Evolutionary conservation across 257 asterid genomes (phyloP).

Genomic region (Nicotiana knightiana): DNA sequence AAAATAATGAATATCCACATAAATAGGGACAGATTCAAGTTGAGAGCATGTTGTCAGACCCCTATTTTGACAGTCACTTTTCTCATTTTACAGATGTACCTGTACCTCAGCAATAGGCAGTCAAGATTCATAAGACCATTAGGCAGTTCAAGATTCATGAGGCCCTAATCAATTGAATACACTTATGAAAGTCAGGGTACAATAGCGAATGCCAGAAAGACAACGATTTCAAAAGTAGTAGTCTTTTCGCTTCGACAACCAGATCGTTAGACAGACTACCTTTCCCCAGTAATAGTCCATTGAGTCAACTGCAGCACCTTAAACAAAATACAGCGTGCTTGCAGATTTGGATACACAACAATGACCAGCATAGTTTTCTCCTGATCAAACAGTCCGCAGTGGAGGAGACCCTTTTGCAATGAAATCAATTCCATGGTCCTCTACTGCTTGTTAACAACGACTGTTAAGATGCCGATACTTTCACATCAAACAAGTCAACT

Average conservation of each 20-base stretch:
- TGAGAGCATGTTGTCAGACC: not conserved
- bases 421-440: too few relatives aligned
- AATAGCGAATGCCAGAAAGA: not conserved
- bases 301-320: conserved; percentile 5
- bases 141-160: too few relatives aligned
- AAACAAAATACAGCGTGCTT: not conserved
- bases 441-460: too few relatives aligned
- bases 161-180: not conserved
- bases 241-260: not conserved
- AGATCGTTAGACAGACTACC: not conserved
- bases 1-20: too few relatives aligned
- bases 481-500: not conserved
- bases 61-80: not conserved
- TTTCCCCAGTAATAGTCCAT: not conserved
- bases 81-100: not conserved
- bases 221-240: not conserved
- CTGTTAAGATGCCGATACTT: too few relatives aligned
- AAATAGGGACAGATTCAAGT: not conserved
- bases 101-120: too few relatives aligned
- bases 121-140: too few relatives aligned
- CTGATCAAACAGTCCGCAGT: conserved; percentile 60
- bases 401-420: conserved; percentile 52
- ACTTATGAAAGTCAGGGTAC: not conserved
- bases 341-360: not conserved
- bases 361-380: not conserved